Evolutionary conservation across 495 filamentous ascomycete genomes (phyloP).

Genomic region (Glarea lozoyensis): DNA sequence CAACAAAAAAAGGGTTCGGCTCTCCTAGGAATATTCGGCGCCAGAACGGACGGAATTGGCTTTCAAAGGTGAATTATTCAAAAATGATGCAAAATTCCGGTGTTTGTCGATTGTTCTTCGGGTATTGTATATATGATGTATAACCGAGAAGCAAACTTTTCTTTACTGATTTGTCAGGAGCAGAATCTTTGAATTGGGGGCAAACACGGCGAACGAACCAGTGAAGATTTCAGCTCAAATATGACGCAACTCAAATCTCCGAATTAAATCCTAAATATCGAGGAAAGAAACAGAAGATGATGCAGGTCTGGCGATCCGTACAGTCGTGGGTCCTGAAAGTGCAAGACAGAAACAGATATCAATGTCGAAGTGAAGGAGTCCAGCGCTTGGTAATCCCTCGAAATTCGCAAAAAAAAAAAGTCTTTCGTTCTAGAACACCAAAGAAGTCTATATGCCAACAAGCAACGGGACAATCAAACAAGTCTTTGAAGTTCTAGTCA

Average conservation of each 20-base stretch:
- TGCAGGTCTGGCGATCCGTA: background rate
- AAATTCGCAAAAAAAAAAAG: constrained; percentile 1
- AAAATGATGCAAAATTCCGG: too few relatives aligned
- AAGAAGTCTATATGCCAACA: constrained; percentile 7
- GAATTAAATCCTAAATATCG: background rate
- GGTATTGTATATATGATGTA: too few relatives aligned
- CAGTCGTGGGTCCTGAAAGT: background rate
- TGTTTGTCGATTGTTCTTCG: too few relatives aligned
- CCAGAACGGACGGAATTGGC: too few relatives aligned
- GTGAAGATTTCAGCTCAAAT: too few relatives aligned
- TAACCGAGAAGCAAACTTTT: too few relatives aligned
- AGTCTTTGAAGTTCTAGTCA: background rate
- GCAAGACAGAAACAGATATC: constrained; percentile 3
- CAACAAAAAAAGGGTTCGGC: too few relatives aligned
- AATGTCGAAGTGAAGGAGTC: constrained; percentile 6
- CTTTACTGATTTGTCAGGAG: background rate
- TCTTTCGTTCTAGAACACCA: background rate
- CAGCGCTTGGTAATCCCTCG: constrained; percentile 15
- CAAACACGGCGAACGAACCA: background rate
- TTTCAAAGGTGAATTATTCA: too few relatives aligned
- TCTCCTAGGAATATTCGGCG: too few relatives aligned
- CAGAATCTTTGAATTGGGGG: background rate
- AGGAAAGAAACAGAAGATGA: background rate
- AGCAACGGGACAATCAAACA: constrained; percentile 2
- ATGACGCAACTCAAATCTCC: background rate